Evolutionary conservation across 768 basidiomycete species (phyloP).

Genomic region (Vararia minispora): DNA sequence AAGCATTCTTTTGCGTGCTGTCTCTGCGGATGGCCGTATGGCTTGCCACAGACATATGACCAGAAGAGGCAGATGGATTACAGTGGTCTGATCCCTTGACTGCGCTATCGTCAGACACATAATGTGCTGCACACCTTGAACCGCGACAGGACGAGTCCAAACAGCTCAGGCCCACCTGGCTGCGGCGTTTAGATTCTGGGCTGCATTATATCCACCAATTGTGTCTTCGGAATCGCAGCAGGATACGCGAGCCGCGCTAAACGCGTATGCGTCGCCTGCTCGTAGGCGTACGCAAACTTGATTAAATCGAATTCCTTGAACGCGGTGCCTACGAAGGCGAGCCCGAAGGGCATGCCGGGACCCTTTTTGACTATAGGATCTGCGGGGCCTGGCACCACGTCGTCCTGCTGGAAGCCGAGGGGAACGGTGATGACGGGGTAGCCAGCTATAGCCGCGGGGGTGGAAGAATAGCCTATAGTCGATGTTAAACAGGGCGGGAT

Average conservation of each 20-base stretch:
- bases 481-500: too few species aligned
- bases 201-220: conserved; percentile 25
- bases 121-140: too few species aligned
- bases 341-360: conserved; percentile 27
- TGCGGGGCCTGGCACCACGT: conserved; percentile 18
- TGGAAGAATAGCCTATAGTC: conserved; percentile 3
- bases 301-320: conserved; percentile 33
- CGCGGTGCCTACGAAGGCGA: conserved; percentile 33
- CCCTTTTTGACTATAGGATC: conserved; percentile 16
- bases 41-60: too few species aligned
- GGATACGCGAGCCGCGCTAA: conserved; percentile 35
- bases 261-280: conserved; percentile 46
- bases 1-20: too few species aligned
- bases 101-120: too few species aligned
- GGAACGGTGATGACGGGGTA: conserved; percentile 27
- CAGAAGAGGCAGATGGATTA: too few species aligned
- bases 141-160: background rate
- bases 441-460: conserved; percentile 23
- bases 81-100: too few species aligned
- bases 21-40: too few species aligned
- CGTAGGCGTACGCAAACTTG: conserved; percentile 34
- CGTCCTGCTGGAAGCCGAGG: conserved; percentile 26
- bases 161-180: background rate
- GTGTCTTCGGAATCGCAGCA: conserved; percentile 47
- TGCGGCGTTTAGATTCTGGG: too few species aligned